phyloP scores from a whole-genome alignment of 2,329 filamentous ascomycete species.

The Septoria linicola region DNA sequence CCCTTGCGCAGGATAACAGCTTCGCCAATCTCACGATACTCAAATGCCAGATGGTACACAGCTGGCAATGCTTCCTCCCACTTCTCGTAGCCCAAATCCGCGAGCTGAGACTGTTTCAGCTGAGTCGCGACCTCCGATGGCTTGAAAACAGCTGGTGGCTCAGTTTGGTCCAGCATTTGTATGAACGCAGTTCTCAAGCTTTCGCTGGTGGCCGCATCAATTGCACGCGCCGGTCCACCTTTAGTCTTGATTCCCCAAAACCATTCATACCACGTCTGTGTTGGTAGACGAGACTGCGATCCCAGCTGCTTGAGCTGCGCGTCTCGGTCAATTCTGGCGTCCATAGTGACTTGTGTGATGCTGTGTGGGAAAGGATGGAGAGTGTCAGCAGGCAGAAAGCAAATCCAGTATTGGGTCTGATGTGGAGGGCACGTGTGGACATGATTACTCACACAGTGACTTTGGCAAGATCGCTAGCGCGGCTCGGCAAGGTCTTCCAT shows the following conservation, averaged over 20 bases:
- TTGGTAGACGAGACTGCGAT: slow-evolving; percentile 23
- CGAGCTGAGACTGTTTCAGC: slow-evolving; percentile 44
- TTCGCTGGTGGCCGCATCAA: slow-evolving; percentile 32
- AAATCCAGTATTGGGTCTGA: neutral
- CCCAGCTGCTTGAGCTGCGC: slow-evolving; percentile 20
- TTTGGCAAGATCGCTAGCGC: slow-evolving; percentile 7
- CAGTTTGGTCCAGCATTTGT: slow-evolving; percentile 33
- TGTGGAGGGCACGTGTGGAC: neutral
- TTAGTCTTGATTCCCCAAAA: slow-evolving; percentile 14
- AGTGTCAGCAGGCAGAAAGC: slow-evolving; percentile 3
- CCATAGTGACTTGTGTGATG: slow-evolving; percentile 23
- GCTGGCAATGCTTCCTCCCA: slow-evolving; percentile 50
- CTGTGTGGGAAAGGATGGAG: neutral
- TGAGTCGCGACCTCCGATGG: slow-evolving; percentile 51
- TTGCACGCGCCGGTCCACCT: slow-evolving; percentile 21
- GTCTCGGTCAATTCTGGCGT: slow-evolving; percentile 28
- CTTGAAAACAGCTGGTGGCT: slow-evolving; percentile 52
- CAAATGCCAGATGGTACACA: slow-evolving; percentile 48
- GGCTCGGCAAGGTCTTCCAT: neutral
- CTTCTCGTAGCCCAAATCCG: slow-evolving; percentile 35
- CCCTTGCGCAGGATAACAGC: slow-evolving; percentile 47
- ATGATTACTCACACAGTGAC: slow-evolving; percentile 3
- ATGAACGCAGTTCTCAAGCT: slow-evolving; percentile 29
- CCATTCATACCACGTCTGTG: slow-evolving; percentile 30
- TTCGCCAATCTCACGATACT: slow-evolving; percentile 42